A percentile compares a stretch with the other conserved stretches of the same genome.
Conservation (phyloP, 495 filamentous ascomycete species). For the Terfezia claveryi region DNA sequence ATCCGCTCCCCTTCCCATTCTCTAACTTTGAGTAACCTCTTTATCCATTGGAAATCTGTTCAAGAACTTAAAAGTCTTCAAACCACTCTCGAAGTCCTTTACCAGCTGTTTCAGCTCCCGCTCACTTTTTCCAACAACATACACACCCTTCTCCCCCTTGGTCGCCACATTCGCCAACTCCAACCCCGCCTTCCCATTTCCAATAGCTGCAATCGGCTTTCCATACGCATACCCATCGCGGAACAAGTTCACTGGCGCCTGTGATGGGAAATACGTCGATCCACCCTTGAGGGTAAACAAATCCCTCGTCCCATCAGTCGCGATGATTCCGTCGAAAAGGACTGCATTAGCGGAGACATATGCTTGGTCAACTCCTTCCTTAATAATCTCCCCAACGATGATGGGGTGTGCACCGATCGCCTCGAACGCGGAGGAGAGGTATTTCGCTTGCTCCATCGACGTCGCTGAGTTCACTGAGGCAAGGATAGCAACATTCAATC, state of each 20-base stretch:
- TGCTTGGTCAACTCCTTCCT: slow-evolving; percentile 38
- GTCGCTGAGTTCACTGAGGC: slow-evolving; percentile 24
- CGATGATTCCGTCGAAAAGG: slow-evolving; percentile 47
- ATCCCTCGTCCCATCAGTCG: slow-evolving; percentile 33
- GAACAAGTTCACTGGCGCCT: slow-evolving; percentile 42
- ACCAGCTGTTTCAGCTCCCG: slow-evolving; percentile 22
- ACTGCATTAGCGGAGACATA: slow-evolving; percentile 50
- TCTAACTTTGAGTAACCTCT: background rate
- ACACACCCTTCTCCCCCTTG: slow-evolving; percentile 29
- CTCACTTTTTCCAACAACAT: slow-evolving; percentile 16
- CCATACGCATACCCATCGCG: slow-evolving; percentile 46
- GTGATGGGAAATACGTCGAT: slow-evolving; percentile 36
- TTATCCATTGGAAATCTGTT: slow-evolving; percentile 34
- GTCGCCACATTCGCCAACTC: slow-evolving; percentile 21
- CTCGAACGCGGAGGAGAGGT: slow-evolving; percentile 27
- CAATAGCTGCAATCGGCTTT: slow-evolving; percentile 47
- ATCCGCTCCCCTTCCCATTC: background rate
- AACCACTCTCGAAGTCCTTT: slow-evolving; percentile 31
- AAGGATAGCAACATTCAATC: slow-evolving; percentile 46
- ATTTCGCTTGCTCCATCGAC: slow-evolving; percentile 26
- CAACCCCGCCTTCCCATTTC: slow-evolving; percentile 26
- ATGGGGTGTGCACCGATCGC: slow-evolving; percentile 31
- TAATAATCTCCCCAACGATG: slow-evolving; percentile 40
- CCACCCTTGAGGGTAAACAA: slow-evolving; percentile 25
- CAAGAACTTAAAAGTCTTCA: slow-evolving; percentile 44